Evolutionary conservation across 768 basidiomycete genomes (phyloP).

Genomic region (Coprinopsis marcescibilis): DNA sequence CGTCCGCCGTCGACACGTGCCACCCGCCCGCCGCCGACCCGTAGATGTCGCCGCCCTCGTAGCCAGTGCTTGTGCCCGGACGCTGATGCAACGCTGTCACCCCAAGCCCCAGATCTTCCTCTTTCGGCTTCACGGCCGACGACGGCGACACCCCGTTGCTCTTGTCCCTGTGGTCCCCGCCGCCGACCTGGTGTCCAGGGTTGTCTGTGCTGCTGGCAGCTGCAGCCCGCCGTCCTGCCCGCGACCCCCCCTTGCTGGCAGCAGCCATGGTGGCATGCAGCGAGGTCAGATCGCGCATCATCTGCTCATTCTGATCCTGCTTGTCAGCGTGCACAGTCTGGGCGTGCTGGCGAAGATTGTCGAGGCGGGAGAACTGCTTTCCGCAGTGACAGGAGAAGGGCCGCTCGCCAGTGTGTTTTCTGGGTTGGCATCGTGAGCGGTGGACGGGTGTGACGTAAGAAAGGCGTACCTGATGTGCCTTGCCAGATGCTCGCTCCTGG

Average conservation of each 20-base stretch:
- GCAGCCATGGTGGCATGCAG: constrained; percentile 79
- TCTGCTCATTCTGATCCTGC: constrained; percentile 79
- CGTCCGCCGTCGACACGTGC: constrained; percentile 13
- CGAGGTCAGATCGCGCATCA: constrained; percentile 86
- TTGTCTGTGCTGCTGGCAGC: constrained; percentile 4
- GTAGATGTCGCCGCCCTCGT: constrained; percentile 52
- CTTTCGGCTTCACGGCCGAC: constrained; percentile 24
- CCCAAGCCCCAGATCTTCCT: constrained; percentile 30
- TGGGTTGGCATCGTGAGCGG: constrained; percentile 24
- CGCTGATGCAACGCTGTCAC: constrained; percentile 37
- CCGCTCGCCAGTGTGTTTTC: constrained; percentile 97
- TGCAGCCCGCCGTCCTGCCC: constrained; percentile 15
- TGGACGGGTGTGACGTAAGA: background rate
- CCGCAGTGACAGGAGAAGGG: constrained; percentile 95
- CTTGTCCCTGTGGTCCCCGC: constrained; percentile 9
- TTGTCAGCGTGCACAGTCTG: constrained; percentile 97
- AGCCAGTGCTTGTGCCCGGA: constrained; percentile 70
- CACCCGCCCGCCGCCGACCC: constrained; percentile 18
- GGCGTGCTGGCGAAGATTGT: constrained; percentile 95
- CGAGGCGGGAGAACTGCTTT: constrained; percentile 92
- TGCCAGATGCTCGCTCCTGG: constrained; percentile 90
- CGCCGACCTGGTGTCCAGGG: constrained; percentile 13
- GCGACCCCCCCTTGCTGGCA: constrained; percentile 33
- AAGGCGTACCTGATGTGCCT: constrained; percentile 82
- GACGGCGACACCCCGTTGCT: constrained; percentile 13